phyloP scores from a whole-genome alignment of 805 yeast genomes.

The Ogataea angusta region DNA sequence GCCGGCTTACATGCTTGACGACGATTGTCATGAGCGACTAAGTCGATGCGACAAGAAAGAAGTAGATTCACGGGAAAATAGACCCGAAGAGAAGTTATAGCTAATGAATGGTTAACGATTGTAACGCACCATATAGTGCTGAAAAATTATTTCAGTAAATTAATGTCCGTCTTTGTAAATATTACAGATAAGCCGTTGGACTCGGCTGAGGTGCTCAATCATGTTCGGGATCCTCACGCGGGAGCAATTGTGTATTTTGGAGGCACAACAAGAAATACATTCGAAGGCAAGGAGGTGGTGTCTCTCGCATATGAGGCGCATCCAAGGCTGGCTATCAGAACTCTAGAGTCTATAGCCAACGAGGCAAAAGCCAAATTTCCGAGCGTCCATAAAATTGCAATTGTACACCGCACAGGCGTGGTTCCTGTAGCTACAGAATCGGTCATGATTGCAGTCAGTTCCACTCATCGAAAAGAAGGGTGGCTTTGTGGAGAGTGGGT shows the following conservation, averaged over 20 bases:
- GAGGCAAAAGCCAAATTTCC: constrained; percentile 31
- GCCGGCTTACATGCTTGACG: constrained; percentile 59
- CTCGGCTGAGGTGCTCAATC: constrained; percentile 28
- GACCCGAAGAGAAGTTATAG: constrained; percentile 15
- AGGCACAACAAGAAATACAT: constrained; percentile 47
- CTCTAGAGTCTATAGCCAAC: constrained; percentile 35
- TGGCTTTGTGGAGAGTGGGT: constrained; percentile 45
- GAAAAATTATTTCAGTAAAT: neutral
- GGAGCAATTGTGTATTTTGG: constrained; percentile 51
- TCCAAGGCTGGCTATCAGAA: constrained; percentile 37
- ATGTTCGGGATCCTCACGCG: constrained; percentile 41
- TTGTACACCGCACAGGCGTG: constrained; percentile 44
- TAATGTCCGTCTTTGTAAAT: constrained; percentile 17
- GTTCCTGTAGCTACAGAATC: constrained; percentile 50
- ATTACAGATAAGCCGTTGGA: constrained; percentile 25
- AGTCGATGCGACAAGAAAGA: constrained; percentile 27
- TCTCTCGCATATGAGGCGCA: constrained; percentile 47
- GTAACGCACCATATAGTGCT: too few relatives aligned
- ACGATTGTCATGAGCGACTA: constrained; percentile 56
- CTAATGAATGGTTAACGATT: neutral
- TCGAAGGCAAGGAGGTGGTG: constrained; percentile 39
- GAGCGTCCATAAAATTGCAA: constrained; percentile 35
- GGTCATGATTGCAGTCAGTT: constrained; percentile 41
- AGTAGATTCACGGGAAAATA: constrained; percentile 7
- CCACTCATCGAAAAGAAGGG: constrained; percentile 46